Evolutionary conservation across 345 rosid species (phyloP).

Genomic region (Lepidium sativum): DNA sequence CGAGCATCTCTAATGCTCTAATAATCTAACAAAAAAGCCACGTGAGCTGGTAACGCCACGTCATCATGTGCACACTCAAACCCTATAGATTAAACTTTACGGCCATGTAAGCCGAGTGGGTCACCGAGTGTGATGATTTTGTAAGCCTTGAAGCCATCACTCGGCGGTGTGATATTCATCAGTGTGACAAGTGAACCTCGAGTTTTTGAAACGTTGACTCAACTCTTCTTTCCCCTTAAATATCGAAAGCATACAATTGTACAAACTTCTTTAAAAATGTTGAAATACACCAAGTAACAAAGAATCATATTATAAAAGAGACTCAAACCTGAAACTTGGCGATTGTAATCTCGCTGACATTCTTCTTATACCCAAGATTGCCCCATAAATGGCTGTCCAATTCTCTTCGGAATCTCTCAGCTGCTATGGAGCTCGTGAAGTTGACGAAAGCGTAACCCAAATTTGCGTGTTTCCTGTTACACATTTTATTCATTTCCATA

Average conservation of each 20-base stretch:
- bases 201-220: slow-evolving; percentile 16
- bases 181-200: slow-evolving; percentile 33
- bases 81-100: no score
- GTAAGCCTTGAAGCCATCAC: slow-evolving; percentile 26
- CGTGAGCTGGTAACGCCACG: no score
- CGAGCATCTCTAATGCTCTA: no score
- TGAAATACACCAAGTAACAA: no score
- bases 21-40: no score
- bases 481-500: neutral
- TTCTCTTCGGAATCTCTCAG: slow-evolving; percentile 19
- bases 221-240: slow-evolving; percentile 37
- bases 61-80: no score
- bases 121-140: slow-evolving; percentile 11
- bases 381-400: slow-evolving; percentile 27
- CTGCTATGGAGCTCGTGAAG: slow-evolving; percentile 35
- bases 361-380: neutral
- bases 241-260: no score
- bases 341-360: slow-evolving; percentile 24
- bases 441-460: slow-evolving; percentile 58
- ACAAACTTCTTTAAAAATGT: no score
- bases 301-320: no score
- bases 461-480: slow-evolving; percentile 20
- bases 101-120: neutral
- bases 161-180: slow-evolving; percentile 30
- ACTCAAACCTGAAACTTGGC: slow-evolving; percentile 31